These are phyloP conservation scores for Vitellaria paradoxa DNA, from an alignment of 179 eudicot genomes.

Conservation along the genomic window DNA sequence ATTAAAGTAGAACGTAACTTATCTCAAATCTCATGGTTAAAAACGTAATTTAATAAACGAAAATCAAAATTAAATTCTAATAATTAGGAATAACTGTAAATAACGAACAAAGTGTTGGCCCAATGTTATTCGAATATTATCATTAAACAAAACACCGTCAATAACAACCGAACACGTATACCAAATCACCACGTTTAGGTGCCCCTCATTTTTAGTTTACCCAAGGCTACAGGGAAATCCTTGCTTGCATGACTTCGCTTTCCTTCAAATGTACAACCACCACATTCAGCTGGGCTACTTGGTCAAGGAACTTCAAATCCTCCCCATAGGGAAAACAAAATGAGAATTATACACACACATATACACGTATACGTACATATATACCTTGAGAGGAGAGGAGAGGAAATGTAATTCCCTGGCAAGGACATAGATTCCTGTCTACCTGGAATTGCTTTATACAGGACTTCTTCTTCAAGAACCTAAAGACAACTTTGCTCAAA, in stretches of 20 bases:
- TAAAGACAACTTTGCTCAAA: slow-evolving; percentile 35
- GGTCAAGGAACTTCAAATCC: slow-evolving; percentile 10
- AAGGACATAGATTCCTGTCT: slow-evolving; percentile 8
- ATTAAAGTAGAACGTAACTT: background rate
- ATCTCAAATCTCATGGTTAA: no score
- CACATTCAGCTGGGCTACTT: background rate
- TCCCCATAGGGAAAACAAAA: background rate
- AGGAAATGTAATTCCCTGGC: background rate
- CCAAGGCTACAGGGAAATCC: background rate
- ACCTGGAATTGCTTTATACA: slow-evolving; percentile 12
- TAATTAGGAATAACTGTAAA: background rate
- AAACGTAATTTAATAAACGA: background rate
- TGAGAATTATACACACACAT: no score
- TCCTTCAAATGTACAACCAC: slow-evolving; percentile 13
- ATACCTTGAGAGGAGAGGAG: background rate
- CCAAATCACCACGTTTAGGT: slow-evolving; percentile 19
- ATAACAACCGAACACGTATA: slow-evolving; percentile 8
- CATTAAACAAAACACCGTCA: background rate
- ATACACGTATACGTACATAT: no score
- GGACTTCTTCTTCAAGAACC: slow-evolving; percentile 32
- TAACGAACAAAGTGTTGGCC: background rate
- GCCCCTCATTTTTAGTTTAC: slow-evolving; percentile 21
- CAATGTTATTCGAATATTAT: background rate
- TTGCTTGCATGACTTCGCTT: slow-evolving; percentile 17
- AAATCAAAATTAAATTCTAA: no score